These are phyloP conservation scores for Didymella exigua DNA, from an alignment of 2,329 filamentous ascomycete species.

Conservation along the genomic window DNA sequence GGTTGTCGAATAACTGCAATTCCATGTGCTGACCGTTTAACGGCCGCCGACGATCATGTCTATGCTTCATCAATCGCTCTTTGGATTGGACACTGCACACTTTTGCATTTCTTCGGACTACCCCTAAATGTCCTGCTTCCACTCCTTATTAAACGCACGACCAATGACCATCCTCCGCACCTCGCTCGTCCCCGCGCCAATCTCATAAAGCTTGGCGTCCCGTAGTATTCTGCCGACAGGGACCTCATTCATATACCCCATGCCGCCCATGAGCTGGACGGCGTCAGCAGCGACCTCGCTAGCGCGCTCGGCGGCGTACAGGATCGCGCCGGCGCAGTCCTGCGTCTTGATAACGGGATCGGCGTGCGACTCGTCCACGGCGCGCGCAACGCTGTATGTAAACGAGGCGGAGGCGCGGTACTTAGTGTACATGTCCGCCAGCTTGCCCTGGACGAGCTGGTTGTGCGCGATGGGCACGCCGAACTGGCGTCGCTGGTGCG, in stretches of 20 bases:
- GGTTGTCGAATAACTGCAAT: too few species aligned
- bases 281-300: conserved; percentile 86
- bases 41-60: too few species aligned
- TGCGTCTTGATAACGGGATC: conserved; percentile 74
- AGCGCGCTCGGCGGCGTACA: conserved; percentile 90
- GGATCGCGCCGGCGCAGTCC: conserved; percentile 91
- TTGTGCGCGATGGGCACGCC: conserved; percentile 84
- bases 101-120: too few species aligned
- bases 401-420: conserved; percentile 83
- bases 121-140: conserved; percentile 43
- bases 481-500: conserved; percentile 89
- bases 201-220: conserved; percentile 86
- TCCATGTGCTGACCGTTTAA: too few species aligned
- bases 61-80: too few species aligned
- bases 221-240: conserved; percentile 83
- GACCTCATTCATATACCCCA: conserved; percentile 96
- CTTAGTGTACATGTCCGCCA: conserved; percentile 98
- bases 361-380: conserved; percentile 64
- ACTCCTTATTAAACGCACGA: conserved; percentile 87
- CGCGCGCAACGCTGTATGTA: conserved; percentile 80
- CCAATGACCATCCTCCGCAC: conserved; percentile 94
- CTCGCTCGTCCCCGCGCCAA: conserved; percentile 94
- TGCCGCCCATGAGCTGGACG: conserved; percentile 91
- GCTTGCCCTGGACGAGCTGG: conserved; percentile 88
- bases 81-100: too few species aligned